Evolutionary conservation across 2,329 filamentous ascomycete species (phyloP), one percentile per base, ranked within the genome.

Genomic region (Diaporthe caulivora): DNA sequence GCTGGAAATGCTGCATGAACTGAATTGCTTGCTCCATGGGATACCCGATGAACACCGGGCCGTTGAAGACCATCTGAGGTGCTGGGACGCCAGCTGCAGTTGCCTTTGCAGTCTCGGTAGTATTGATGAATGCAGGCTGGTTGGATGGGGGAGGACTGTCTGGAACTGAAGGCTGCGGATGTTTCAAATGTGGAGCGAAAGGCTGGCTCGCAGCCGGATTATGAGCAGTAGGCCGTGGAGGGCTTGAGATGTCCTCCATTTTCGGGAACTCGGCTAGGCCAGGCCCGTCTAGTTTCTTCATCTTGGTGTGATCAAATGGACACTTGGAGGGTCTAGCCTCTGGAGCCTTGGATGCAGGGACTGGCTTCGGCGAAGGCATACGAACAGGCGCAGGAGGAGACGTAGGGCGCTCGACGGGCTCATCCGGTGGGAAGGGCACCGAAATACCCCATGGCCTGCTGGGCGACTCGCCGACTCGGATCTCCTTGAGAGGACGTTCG

Each of bases 31-130:
- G 92, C 74, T 97, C 94, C 75, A 95, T 89, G 13, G 93, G 91
- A 79, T 98, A 98, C 0, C 96, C 96, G 78, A 98, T 94, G 80
- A 98, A 98, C 0, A 98, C 95, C 0, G 96, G 96, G 0, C 96
- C 96, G 11, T 94, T 97, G 80, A 98, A 98, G 0, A 97, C 87
- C 89, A 98, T 93, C 78, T 93, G 92, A 13, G 94, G 90, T 13
- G 76, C 72, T 29, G 77, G 77, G 13, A 78, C 80, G 51, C 76
- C 75, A 10, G 77, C 76, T 65, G 78, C 78, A 8, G 77, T 77
- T 70, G 78, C 79, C 76, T 84, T 81, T 62, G 78, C 68, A 49
- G 82, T 75, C 70, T 81, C 79, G 53, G 73, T 76, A 51, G 86
- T 80, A 76, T 88, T 88, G 77, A 92, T 82, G 72, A 91, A 91